phyloP scores from a whole-genome alignment of 305 asterid genomes.

The Solanum hybrid region DNA sequence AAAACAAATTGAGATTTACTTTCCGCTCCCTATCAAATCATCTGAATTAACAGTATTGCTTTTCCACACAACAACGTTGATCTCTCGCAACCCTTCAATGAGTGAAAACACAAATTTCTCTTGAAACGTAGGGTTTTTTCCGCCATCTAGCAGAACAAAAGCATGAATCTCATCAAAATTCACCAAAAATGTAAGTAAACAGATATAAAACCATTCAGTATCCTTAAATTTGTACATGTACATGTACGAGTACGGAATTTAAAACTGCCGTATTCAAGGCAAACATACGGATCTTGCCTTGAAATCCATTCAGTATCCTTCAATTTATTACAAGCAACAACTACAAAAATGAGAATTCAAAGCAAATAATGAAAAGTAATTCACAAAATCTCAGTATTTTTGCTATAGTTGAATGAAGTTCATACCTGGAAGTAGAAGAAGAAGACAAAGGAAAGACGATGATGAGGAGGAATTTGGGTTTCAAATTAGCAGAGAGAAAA shows the following conservation, averaged over 20 bases:
- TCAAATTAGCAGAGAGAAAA: background rate
- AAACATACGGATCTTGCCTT: constrained; percentile 94
- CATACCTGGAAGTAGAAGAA: constrained; percentile 29
- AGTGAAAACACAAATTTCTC: constrained; percentile 71
- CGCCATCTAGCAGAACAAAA: constrained; percentile 50
- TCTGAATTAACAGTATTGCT: constrained; percentile 44
- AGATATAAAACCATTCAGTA: background rate
- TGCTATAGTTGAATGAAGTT: background rate
- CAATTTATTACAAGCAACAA: constrained; percentile 56
- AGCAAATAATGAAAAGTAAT: background rate
- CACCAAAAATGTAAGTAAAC: background rate
- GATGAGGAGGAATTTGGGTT: background rate
- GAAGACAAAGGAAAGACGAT: background rate
- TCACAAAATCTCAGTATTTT: background rate
- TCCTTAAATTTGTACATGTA: constrained; percentile 37
- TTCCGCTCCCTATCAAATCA: constrained; percentile 18
- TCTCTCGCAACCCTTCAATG: constrained; percentile 80
- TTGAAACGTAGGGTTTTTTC: constrained; percentile 84
- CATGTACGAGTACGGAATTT: constrained; percentile 79
- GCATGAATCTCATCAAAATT: background rate
- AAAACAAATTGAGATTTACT: constrained; percentile 25
- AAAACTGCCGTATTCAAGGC: constrained; percentile 68
- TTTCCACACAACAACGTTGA: constrained; percentile 65
- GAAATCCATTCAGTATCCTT: constrained; percentile 23
- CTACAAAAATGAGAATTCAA: constrained; percentile 24